Evolutionary conservation across 1,284 basidiomycete species (phyloP).

Genomic region (Leccinum solheimii): DNA sequence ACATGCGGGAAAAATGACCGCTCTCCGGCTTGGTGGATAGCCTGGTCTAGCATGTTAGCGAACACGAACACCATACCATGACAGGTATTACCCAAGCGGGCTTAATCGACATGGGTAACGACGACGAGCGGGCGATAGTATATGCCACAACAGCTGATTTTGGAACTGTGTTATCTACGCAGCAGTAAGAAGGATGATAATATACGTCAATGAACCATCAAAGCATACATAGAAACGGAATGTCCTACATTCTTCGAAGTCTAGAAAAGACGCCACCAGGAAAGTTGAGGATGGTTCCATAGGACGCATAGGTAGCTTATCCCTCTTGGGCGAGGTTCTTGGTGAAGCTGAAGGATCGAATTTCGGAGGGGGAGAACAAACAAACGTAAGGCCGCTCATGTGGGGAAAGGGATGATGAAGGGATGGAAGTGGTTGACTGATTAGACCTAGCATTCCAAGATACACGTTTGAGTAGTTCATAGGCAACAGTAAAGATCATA

Average conservation of each 20-base stretch:
- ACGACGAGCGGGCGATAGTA: slow-evolving; percentile 34
- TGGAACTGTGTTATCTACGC: slow-evolving; percentile 48
- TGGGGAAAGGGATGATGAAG: slow-evolving; percentile 38
- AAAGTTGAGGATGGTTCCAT: slow-evolving; percentile 41
- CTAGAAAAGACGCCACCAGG: slow-evolving; percentile 53
- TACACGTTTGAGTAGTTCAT: slow-evolving; percentile 10
- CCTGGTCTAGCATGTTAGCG: slow-evolving; percentile 28
- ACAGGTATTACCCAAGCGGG: slow-evolving; percentile 33
- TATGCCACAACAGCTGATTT: slow-evolving; percentile 49
- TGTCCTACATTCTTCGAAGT: slow-evolving; percentile 61
- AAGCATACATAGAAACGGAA: background rate
- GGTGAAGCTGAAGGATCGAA: slow-evolving; percentile 29
- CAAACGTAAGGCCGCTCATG: slow-evolving; percentile 48
- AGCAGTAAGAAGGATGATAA: slow-evolving; percentile 6
- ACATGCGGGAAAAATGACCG: slow-evolving; percentile 44
- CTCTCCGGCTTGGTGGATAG: slow-evolving; percentile 36
- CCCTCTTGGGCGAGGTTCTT: slow-evolving; percentile 33
- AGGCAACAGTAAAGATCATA: slow-evolving; percentile 29
- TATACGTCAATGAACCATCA: background rate
- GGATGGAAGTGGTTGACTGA: slow-evolving; percentile 48
- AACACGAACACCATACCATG: slow-evolving; percentile 3
- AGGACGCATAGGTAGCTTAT: slow-evolving; percentile 28
- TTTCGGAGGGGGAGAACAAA: slow-evolving; percentile 40
- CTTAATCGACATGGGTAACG: slow-evolving; percentile 23
- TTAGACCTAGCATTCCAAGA: slow-evolving; percentile 37